A percentile compares a stretch with the other conserved stretches of the same genome.
These are phyloP conservation scores for Hymenoscyphus infarciens DNA, from an alignment of 2,329 filamentous ascomycete genomes.

Conservation along the genomic window DNA sequence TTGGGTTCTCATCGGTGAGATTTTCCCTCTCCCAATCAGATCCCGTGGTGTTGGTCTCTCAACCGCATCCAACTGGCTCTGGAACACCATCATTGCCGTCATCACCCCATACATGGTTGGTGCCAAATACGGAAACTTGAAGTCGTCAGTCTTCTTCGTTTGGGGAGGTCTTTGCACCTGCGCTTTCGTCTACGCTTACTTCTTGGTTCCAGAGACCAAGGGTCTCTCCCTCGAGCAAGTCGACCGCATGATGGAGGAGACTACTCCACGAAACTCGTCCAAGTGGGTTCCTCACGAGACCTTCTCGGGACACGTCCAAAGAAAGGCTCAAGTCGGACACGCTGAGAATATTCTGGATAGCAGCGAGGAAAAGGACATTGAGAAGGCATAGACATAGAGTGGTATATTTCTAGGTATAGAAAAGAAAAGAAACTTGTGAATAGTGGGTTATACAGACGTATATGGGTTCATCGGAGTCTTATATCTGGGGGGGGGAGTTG, in stretches of 20 bases:
- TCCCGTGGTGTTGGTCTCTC: constrained; percentile 74
- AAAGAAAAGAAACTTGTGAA: background rate
- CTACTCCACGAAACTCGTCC: constrained; percentile 39
- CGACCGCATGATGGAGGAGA: constrained; percentile 65
- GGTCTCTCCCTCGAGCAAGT: constrained; percentile 79
- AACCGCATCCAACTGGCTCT: constrained; percentile 63
- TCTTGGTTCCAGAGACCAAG: constrained; percentile 83
- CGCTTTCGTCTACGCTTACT: constrained; percentile 68
- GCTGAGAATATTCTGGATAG: background rate
- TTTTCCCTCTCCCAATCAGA: constrained; percentile 82
- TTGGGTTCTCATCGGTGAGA: constrained; percentile 81
- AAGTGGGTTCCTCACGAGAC: constrained; percentile 32
- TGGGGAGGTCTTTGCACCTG: constrained; percentile 68
- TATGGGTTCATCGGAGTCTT: background rate
- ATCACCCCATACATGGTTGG: constrained; percentile 75
- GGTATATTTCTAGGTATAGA: background rate
- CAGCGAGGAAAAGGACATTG: background rate
- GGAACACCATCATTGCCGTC: constrained; percentile 80
- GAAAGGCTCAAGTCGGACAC: background rate
- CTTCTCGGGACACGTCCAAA: constrained; percentile 21
- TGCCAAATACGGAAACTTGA: constrained; percentile 65
- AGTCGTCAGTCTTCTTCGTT: constrained; percentile 72
- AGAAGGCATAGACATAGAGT: constrained; percentile 1
- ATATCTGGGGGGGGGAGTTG: background rate
- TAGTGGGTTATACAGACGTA: background rate